These are phyloP conservation scores for Jaenimonas drosophilae DNA, from an alignment of 208 protist species.

Conservation along the genomic window DNA sequence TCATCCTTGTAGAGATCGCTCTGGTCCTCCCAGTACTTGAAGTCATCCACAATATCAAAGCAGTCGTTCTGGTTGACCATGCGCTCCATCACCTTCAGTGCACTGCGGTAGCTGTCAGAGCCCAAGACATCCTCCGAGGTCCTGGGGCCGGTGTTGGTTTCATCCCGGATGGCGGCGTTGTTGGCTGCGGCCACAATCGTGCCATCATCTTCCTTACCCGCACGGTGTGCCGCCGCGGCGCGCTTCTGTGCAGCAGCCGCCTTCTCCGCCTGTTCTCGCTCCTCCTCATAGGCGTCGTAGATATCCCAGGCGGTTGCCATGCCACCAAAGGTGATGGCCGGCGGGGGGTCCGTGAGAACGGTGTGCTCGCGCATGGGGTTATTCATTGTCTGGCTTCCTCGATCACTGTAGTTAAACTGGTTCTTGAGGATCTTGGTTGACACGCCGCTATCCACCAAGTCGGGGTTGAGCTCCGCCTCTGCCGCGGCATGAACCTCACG, in stretches of 20 bases:
- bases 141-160: constrained; percentile 9
- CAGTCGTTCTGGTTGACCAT: constrained; percentile 98
- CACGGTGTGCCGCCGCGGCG: constrained; percentile 37
- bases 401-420: constrained; percentile 97
- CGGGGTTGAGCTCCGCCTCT: constrained; percentile 79
- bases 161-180: constrained; percentile 12
- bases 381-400: constrained; percentile 95
- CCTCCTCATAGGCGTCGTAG: constrained; percentile 93
- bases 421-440: constrained; percentile 92
- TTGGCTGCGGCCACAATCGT: constrained; percentile 11
- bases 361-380: constrained; percentile 59
- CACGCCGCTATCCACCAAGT: constrained; percentile 69
- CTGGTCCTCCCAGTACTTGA: constrained; percentile 96
- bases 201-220: constrained; percentile 69
- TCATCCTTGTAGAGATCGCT: constrained; percentile 91
- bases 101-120: constrained; percentile 39
- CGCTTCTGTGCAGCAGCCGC: constrained; percentile 58
- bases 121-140: constrained; percentile 49
- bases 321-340: constrained; percentile 72
- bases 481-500: constrained; percentile 60
- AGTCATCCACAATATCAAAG: constrained; percentile 95
- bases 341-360: constrained; percentile 91
- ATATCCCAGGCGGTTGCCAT: constrained; percentile 93
- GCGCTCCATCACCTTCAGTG: constrained; percentile 92
- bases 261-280: constrained; percentile 81